Evolutionary conservation across 2,329 filamentous ascomycete species (phyloP).

Genomic region (Fusarium pseudograminearum): DNA sequence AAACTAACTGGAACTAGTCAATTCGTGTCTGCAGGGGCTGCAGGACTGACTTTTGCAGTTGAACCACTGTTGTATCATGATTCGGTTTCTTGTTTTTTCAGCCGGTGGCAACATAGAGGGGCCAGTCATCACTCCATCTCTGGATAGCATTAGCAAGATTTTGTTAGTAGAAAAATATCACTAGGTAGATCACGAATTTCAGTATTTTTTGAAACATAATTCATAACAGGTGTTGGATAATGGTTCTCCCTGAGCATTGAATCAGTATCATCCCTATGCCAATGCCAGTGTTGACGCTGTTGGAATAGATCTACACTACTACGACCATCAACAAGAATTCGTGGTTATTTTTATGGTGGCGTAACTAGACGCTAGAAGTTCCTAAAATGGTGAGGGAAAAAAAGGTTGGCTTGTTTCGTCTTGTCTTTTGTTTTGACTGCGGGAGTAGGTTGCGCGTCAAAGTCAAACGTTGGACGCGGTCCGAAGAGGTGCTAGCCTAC

Average conservation of each 20-base stretch:
- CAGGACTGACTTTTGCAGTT: background rate
- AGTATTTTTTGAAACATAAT: background rate
- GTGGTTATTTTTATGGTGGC: constrained; percentile 30
- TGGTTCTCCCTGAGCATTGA: background rate
- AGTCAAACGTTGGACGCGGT: background rate
- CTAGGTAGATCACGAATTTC: background rate
- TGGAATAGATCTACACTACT: background rate
- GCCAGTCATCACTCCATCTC: background rate
- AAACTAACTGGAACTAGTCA: constrained; percentile 21
- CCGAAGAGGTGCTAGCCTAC: constrained; percentile 19
- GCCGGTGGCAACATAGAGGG: constrained; percentile 34
- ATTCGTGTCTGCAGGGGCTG: constrained; percentile 17
- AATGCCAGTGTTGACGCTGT: background rate
- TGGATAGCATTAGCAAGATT: background rate
- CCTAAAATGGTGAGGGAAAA: constrained; percentile 6
- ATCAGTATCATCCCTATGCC: background rate
- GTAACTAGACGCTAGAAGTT: constrained; percentile 32
- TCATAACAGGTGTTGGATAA: constrained; percentile 2
- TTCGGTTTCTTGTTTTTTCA: background rate
- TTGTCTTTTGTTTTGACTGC: constrained; percentile 20
- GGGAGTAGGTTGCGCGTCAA: constrained; percentile 27
- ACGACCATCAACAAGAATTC: background rate
- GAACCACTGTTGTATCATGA: background rate
- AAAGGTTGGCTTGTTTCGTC: constrained; percentile 26
- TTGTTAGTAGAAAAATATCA: constrained; percentile 1